Base-by-base conservation (phyloP, 371 early-diverging fungal species). In the Smittium culicis region DNA sequence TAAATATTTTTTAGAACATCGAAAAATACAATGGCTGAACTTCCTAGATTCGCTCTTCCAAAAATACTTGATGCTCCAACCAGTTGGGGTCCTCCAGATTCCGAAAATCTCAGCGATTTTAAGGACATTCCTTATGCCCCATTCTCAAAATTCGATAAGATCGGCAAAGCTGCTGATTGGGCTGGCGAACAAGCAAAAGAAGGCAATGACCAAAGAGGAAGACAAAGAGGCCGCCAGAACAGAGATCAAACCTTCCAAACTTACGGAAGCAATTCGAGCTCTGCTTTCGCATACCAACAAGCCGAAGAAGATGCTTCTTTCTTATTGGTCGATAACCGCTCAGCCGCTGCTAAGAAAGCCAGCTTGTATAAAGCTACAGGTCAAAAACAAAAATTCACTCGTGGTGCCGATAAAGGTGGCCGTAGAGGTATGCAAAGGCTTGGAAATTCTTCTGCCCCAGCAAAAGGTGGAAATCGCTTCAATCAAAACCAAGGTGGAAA, bases 101-200 rank as follows among this genome's bases (percentile, higher is more conserved):
- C 64, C 34, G 72, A 78, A 70, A 78, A 82, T 58, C 81, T 85
- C 66, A 75, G 79, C 27, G 82, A 84, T 67, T 86, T 87, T 80
- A 79, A 80, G 68, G 91, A 89, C 70, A 89, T 98, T 70, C 98
- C 98, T 20, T 98, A 92, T 79, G 88, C 92, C 33, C 96, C 94
- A 56, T 98, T 86, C 84, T 89, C 90, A 67, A 96, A 96, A 81
- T 83, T 87, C 45, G 98, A 98, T 77, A 91, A 92, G 71, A 80
- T 98, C 16, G 94, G 93, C 64, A 88, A 89, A 72, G 86, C 90
- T 54, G 95, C 96, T 68, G 93, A 96, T 80, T 96, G 95, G 94
- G 85, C 86, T 65, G 81, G 79, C 30, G 34, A 75, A 32, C 77
- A 79, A 65, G 71, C 78, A 57, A 87, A 86, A 69, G 85, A 80